A percentile compares a stretch with the other conserved stretches of the same genome.
phyloP scores from a whole-genome alignment of 192 early-diverging fungal species.

The Umbelopsis sp. region DNA sequence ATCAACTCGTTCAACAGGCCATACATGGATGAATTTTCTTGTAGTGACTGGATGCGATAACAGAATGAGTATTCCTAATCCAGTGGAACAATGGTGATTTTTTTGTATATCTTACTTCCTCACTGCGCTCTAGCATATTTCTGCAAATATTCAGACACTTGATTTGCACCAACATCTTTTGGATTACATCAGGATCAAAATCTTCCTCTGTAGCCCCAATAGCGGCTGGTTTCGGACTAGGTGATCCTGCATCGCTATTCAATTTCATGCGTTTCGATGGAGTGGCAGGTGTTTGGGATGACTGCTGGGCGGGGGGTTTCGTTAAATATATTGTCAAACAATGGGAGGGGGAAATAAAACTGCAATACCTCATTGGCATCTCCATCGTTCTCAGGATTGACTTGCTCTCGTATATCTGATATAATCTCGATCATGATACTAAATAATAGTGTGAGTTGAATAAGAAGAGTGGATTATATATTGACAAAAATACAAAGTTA shows the following conservation, averaged over 20 bases:
- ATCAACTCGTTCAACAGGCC: slow-evolving; percentile 73
- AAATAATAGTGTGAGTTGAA: neutral
- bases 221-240: slow-evolving; percentile 17
- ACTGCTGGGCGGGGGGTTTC: no score
- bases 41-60: slow-evolving; percentile 43
- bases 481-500: neutral
- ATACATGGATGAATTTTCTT: slow-evolving; percentile 72
- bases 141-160: slow-evolving; percentile 72
- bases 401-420: slow-evolving; percentile 68
- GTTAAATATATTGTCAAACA: no score
- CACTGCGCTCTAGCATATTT: slow-evolving; percentile 67
- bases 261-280: slow-evolving; percentile 43
- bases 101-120: slow-evolving; percentile 48
- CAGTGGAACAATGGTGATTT: neutral
- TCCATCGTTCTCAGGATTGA: slow-evolving; percentile 38
- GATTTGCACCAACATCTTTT: slow-evolving; percentile 56
- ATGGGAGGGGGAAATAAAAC: no score
- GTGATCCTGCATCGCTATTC: slow-evolving; percentile 28
- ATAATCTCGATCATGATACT: slow-evolving; percentile 81
- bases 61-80: neutral
- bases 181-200: slow-evolving; percentile 40
- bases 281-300: slow-evolving; percentile 23
- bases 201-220: slow-evolving; percentile 33
- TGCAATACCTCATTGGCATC: neutral
- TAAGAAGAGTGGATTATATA: neutral